Conservation (phyloP, 176 grass and related monocot species). For the Canna indica region DNA sequence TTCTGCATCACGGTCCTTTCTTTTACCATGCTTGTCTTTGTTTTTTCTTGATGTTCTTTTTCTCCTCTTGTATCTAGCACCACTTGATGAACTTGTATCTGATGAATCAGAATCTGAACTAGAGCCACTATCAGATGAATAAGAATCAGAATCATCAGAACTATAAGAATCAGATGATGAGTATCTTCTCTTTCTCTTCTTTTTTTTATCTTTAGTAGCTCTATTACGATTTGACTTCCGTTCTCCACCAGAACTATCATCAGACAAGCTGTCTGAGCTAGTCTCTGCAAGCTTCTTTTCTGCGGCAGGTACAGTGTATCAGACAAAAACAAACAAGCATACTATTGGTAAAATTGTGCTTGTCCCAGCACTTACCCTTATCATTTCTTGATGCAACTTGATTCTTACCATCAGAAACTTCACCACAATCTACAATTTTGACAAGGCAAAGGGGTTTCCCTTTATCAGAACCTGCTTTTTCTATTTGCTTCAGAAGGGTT, state of each 20-base stretch:
- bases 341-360: background rate
- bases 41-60: conserved; percentile 59
- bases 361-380: conserved; percentile 33
- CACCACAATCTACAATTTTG: conserved; percentile 73
- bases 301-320: conserved; percentile 22
- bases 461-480: conserved; percentile 30
- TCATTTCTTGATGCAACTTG: conserved; percentile 28
- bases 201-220: conserved; percentile 22
- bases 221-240: conserved; percentile 28
- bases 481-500: conserved; percentile 51
- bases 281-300: conserved; percentile 36
- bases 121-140: conserved; percentile 54
- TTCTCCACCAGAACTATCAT: conserved; percentile 28
- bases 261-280: background rate
- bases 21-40: conserved; percentile 35
- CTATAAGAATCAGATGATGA: conserved; percentile 67
- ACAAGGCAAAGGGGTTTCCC: conserved; percentile 38
- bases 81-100: conserved; percentile 65
- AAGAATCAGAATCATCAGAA: conserved; percentile 48
- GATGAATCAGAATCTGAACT: conserved; percentile 53
- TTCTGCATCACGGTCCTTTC: conserved; percentile 37
- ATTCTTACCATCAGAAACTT: conserved; percentile 29
- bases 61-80: conserved; percentile 49
- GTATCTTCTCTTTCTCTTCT: conserved; percentile 53
- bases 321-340: background rate